phyloP scores from a whole-genome alignment of 2,329 filamentous ascomycete species.

The Acrodontium crateriforme region DNA sequence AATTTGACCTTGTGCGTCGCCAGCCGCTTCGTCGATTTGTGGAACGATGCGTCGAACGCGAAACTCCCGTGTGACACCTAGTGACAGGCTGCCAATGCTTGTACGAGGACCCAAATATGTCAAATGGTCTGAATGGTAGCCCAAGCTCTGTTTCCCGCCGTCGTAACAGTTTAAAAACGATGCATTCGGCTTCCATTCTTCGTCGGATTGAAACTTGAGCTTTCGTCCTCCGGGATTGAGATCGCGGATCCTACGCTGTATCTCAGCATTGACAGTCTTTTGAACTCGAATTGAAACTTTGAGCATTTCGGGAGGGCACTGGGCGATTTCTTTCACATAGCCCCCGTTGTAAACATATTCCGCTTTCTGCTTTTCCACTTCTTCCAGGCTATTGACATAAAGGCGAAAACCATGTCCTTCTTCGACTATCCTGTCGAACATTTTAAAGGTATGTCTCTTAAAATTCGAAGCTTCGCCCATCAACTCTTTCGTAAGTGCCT shows the following conservation, averaged over 20 bases:
- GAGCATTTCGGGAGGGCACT: conserved; percentile 60
- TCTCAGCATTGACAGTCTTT: conserved; percentile 61
- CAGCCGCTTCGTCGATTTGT: conserved; percentile 25
- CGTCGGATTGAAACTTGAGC: conserved; percentile 60
- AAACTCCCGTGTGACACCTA: conserved; percentile 89
- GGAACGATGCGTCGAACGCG: conserved; percentile 66
- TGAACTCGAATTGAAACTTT: conserved; percentile 58
- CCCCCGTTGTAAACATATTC: conserved; percentile 81
- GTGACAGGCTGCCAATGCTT: conserved; percentile 76
- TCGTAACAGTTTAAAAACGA: conserved; percentile 92
- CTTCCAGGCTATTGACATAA: conserved; percentile 63
- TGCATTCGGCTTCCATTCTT: conserved; percentile 69
- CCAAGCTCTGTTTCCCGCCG: conserved; percentile 67
- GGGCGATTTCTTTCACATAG: conserved; percentile 59
- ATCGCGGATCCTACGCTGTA: conserved; percentile 54
- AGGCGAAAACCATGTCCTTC: conserved; percentile 76
- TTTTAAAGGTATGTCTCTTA: conserved; percentile 58
- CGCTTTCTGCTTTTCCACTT: conserved; percentile 54
- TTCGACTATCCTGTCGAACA: conserved; percentile 77
- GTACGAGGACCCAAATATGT: conserved; percentile 84
- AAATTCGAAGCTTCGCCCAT: conserved; percentile 60
- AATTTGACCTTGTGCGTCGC: conserved; percentile 69
- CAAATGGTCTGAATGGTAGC: conserved; percentile 84
- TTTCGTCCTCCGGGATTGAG: conserved; percentile 58
- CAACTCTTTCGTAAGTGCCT: conserved; percentile 60